phyloP scores from a whole-genome alignment of 2,329 filamentous ascomycete genomes.

The Tricladium varicosporioides region DNA sequence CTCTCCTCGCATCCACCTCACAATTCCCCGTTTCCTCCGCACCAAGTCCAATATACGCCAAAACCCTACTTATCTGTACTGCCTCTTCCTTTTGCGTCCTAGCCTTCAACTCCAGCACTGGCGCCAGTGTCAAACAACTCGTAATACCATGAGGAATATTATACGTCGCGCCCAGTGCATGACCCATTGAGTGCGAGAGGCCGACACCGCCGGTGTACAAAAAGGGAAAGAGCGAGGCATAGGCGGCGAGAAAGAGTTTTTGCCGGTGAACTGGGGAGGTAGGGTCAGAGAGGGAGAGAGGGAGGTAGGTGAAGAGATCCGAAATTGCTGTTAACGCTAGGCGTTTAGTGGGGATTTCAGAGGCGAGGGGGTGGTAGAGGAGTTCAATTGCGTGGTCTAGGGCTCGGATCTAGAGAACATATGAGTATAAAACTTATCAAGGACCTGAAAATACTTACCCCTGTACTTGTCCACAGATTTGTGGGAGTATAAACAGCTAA shows the following conservation, averaged over 20 bases:
- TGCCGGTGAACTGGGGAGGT: constrained; percentile 48
- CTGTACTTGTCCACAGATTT: constrained; percentile 49
- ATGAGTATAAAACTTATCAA: not conserved
- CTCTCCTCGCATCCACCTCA: constrained; percentile 41
- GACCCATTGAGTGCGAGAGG: constrained; percentile 45
- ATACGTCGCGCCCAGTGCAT: constrained; percentile 54
- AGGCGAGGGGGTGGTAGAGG: constrained; percentile 50
- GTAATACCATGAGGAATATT: constrained; percentile 56
- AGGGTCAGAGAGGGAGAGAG: constrained; percentile 43
- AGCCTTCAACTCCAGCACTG: constrained; percentile 53
- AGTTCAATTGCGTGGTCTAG: constrained; percentile 55
- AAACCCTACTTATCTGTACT: constrained; percentile 41
- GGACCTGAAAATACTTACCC: constrained; percentile 18
- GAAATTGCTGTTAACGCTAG: constrained; percentile 43
- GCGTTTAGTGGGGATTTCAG: constrained; percentile 49
- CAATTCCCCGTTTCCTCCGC: constrained; percentile 36
- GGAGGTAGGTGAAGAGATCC: constrained; percentile 46
- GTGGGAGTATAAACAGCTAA: constrained; percentile 51
- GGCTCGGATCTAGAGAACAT: constrained; percentile 41
- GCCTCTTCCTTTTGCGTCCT: constrained; percentile 41
- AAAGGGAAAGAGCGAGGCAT: constrained; percentile 47
- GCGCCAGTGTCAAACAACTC: constrained; percentile 51
- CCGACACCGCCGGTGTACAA: constrained; percentile 51
- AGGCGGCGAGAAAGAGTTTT: constrained; percentile 50
- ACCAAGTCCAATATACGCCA: constrained; percentile 42